phyloP scores from a whole-genome alignment of 73 alveolate genomes.

The Paraurostyla sp. region DNA sequence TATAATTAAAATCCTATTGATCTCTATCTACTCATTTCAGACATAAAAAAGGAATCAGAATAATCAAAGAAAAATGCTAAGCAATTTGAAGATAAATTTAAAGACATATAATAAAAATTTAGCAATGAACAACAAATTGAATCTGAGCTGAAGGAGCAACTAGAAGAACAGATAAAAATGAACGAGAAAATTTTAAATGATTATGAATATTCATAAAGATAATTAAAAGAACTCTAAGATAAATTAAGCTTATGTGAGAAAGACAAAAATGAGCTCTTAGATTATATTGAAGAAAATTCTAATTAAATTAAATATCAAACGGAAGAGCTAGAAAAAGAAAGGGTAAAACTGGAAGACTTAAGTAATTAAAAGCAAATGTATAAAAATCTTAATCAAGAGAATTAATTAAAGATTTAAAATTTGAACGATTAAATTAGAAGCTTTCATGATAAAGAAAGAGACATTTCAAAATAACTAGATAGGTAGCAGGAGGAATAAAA shows the following conservation, averaged over 20 bases:
- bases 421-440: background rate
- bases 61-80: background rate
- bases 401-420: background rate
- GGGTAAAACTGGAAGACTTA: constrained; percentile 14
- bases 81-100: background rate
- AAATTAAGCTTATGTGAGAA: background rate
- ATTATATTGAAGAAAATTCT: constrained; percentile 26
- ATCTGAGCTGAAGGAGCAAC: background rate
- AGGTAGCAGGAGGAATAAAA: background rate
- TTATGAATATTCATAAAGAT: background rate
- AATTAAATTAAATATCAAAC: background rate
- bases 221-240: background rate
- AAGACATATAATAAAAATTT: background rate
- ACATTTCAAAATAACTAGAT: background rate
- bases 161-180: background rate
- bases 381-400: background rate
- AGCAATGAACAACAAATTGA: background rate
- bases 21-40: background rate
- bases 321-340: background rate
- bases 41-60: background rate
- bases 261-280: background rate
- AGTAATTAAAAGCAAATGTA: background rate
- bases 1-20: background rate
- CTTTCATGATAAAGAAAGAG: background rate
- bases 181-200: background rate